phyloP scores from a whole-genome alignment of 495 filamentous ascomycete genomes.

The Talaromyces wortmannii region DNA sequence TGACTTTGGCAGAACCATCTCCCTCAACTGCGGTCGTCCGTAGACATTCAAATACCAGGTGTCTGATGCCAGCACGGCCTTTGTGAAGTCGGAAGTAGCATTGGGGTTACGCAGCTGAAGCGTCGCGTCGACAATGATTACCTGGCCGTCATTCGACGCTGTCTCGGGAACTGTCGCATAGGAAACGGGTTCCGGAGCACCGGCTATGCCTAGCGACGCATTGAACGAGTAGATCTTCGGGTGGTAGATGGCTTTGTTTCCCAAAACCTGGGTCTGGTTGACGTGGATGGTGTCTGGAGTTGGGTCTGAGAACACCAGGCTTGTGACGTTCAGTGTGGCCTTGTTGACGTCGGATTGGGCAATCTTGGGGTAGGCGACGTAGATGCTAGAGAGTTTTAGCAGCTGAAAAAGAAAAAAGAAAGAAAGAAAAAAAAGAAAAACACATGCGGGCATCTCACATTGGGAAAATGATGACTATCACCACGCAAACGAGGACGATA shows the following conservation, averaged over 20 bases:
- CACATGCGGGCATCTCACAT: too few species aligned
- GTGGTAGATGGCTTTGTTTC: slow-evolving; percentile 39
- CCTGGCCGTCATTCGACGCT: slow-evolving; percentile 47
- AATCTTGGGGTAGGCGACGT: slow-evolving; percentile 66
- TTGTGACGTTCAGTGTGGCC: slow-evolving; percentile 52
- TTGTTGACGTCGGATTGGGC: slow-evolving; percentile 62
- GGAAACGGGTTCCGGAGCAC: slow-evolving; percentile 47
- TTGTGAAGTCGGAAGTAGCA: slow-evolving; percentile 53
- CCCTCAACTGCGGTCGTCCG: slow-evolving; percentile 48
- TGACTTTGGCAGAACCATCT: slow-evolving; percentile 39
- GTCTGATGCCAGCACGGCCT: slow-evolving; percentile 46
- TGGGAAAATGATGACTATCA: slow-evolving; percentile 51
- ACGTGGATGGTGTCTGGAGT: slow-evolving; percentile 50
- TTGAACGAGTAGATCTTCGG: slow-evolving; percentile 51
- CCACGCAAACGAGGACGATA: slow-evolving; percentile 47
- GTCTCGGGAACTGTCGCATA: slow-evolving; percentile 48
- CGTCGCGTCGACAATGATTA: slow-evolving; percentile 45
- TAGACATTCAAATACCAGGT: slow-evolving; percentile 51
- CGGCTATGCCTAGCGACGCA: slow-evolving; percentile 44
- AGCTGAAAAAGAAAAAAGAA: background rate
- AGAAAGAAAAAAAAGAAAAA: too few species aligned
- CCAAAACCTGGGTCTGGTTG: slow-evolving; percentile 39
- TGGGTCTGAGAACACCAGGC: slow-evolving; percentile 53
- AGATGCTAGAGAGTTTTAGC: slow-evolving; percentile 42
- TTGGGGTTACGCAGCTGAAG: slow-evolving; percentile 42